Percentiles rank a stretch among this genome's conserved stretches.
Conservation (phyloP, 176 grass and related monocot genomes). For the Oryza officinalis region DNA sequence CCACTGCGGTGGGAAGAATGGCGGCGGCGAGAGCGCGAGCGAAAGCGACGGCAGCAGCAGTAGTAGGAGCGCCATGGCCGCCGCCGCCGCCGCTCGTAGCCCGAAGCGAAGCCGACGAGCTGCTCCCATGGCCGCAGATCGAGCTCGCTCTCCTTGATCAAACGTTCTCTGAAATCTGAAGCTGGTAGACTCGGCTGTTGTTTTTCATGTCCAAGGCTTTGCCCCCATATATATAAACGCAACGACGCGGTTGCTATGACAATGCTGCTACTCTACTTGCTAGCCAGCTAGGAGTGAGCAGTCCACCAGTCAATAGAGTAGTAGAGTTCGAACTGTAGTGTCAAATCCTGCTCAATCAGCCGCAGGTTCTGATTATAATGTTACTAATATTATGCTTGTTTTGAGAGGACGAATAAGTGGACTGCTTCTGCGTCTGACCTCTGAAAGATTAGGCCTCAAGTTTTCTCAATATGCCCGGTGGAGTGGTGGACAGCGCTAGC, state of each 20-base stretch:
- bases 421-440: neutral
- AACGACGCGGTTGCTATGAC: neutral
- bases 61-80: too few relatives aligned
- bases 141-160: too few relatives aligned
- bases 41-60: too few relatives aligned
- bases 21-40: too few relatives aligned
- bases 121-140: too few relatives aligned
- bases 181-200: too few relatives aligned
- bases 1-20: too few relatives aligned
- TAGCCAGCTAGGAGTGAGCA: neutral
- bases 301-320: neutral
- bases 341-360: neutral
- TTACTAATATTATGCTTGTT: too few relatives aligned
- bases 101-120: too few relatives aligned
- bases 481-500: too few relatives aligned
- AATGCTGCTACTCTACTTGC: neutral
- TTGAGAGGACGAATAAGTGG: neutral
- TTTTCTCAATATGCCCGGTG: neutral
- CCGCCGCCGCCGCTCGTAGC: too few relatives aligned
- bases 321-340: neutral
- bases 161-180: too few relatives aligned
- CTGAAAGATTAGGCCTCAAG: neutral
- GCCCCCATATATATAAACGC: neutral
- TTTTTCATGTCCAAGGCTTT: neutral
- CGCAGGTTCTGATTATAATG: neutral